Conservation (phyloP, 139 green algal species). For the Chlorella sp. region DNA sequence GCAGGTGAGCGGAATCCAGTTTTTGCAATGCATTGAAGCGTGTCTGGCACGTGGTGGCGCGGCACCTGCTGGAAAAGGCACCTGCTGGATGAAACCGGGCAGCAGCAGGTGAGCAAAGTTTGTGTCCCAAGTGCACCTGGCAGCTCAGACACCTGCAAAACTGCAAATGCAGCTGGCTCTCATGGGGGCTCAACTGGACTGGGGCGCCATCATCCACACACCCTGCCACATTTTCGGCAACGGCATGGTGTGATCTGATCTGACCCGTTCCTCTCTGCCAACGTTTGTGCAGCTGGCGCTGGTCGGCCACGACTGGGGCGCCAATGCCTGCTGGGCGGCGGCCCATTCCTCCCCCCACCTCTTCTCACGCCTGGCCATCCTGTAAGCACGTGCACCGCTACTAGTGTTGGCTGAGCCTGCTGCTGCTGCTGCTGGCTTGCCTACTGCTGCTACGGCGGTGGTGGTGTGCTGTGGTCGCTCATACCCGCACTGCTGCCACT, state of each 20-base stretch:
- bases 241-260: too few species aligned
- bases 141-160: not conserved
- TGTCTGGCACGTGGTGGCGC: not conserved
- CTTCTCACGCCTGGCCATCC: conserved; percentile 43
- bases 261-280: too few species aligned
- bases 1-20: not conserved
- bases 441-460: too few species aligned
- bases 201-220: not conserved
- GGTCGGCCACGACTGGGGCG: conserved; percentile 75
- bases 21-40: not conserved
- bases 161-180: not conserved
- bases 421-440: too few species aligned
- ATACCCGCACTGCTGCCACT: too few species aligned
- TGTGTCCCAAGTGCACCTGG: not conserved
- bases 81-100: not conserved
- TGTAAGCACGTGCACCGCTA: too few species aligned
- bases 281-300: not conserved
- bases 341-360: conserved; percentile 40
- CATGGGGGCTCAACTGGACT: not conserved
- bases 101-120: not conserved
- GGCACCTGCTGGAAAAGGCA: not conserved
- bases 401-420: too few species aligned
- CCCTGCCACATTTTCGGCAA: too few species aligned
- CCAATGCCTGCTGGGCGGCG: conserved; percentile 45
- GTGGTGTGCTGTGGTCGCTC: too few species aligned